Evolutionary conservation across 805 yeast genomes (phyloP), one percentile per base, ranked within the genome.

Genomic region (Cyberlindnera japonica): DNA sequence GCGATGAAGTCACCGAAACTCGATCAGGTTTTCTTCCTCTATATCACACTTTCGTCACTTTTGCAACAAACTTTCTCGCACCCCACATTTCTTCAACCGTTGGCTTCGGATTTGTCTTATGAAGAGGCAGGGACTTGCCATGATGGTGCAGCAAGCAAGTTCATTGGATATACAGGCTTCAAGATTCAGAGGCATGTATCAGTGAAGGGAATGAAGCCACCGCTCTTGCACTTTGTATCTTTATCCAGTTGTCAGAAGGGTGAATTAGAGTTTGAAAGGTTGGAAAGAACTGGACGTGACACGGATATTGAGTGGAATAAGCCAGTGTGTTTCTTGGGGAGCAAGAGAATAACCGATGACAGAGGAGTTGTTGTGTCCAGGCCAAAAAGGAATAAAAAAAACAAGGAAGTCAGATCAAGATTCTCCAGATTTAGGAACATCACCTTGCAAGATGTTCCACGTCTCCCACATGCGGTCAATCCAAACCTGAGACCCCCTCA

Each of bases 231-330:
- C 41, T 69, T 67, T 44, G 55, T 79, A 14, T 57, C 71, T 3
- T 46, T 81, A 14, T 62, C 72, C 0, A 78, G 71, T 48, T 81
- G 89, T 54, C 55, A 67, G 14, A 56, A 63, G 5, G 87, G 89
- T 0, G 54, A 58, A 24, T 61, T 68, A 5, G 69, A 68, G 40
- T 71, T 67, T 61, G 73, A 68, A 37, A 62, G 71, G 19, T 58
- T 57, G 9, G 45, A 61, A 3, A 54, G 62, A 22, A 54, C 66
- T 2, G 57, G 57, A 3, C 58, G 65, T 2, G 57, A 58, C 5
- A 59, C 64, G 3, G 75, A 72, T 44, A 55, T 75, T 13, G 64
- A 68, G 26, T 79, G 84, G 84, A 60, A 61, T 3, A 54, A 41
- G 7, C 74, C 79, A 0, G 55, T 74, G 31, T 72, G 79, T 46